Conservation (phyloP, 73 alveolate species). For the Tetrahymena elliotti region DNA sequence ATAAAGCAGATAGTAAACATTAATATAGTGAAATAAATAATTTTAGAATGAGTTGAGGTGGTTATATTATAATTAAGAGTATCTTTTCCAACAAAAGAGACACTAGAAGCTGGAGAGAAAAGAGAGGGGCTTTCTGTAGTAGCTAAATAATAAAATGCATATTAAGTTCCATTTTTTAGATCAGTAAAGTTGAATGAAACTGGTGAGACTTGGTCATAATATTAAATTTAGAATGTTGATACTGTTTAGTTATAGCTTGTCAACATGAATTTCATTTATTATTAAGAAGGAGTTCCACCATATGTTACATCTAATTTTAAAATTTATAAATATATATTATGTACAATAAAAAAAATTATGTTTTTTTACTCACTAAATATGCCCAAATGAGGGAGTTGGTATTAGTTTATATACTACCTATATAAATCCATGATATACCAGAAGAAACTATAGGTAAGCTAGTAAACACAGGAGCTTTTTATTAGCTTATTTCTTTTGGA, state of each 20-base stretch:
- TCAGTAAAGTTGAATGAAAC: neutral
- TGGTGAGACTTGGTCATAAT: neutral
- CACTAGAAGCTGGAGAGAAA: neutral
- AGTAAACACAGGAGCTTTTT: neutral
- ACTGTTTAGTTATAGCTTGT: neutral
- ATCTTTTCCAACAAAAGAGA: neutral
- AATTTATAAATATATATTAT: neutral
- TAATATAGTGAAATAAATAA: neutral
- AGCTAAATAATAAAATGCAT: neutral
- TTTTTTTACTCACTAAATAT: neutral
- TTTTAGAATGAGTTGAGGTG: neutral
- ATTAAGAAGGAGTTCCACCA: neutral
- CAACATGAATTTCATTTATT: neutral
- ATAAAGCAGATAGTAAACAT: neutral
- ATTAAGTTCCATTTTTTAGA: neutral
- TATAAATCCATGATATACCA: neutral
- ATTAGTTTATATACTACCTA: neutral
- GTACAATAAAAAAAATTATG: neutral
- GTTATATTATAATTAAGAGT: neutral
- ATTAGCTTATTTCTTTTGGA: neutral
- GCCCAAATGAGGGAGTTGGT: neutral
- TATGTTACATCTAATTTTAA: neutral
- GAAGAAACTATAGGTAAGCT: neutral
- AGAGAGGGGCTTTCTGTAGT: neutral
- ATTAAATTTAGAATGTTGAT: neutral